Conservation (phyloP, 208 protist species). For the Leishmania martiniquensis region DNA sequence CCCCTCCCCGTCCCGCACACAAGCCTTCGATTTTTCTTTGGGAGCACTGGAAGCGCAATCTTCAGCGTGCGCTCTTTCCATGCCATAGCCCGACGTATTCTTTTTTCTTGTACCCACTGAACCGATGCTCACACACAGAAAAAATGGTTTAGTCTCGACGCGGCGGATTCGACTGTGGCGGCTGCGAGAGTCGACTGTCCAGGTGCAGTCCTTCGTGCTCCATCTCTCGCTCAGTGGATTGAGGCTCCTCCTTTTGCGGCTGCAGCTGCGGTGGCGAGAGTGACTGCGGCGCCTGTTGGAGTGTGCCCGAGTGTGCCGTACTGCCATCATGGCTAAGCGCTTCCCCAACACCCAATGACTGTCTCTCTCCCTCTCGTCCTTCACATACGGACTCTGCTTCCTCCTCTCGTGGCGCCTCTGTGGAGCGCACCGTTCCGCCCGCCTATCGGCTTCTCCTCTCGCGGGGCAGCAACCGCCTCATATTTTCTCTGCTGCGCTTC, state of each 20-base stretch:
- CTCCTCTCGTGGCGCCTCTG: neutral
- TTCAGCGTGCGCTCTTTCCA: neutral
- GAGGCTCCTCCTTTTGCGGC: neutral
- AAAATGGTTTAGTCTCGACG: neutral
- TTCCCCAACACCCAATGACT: neutral
- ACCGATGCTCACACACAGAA: neutral
- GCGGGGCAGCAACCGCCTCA: neutral
- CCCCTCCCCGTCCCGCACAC: too few relatives aligned
- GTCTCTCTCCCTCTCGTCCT: neutral
- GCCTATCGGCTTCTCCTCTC: neutral
- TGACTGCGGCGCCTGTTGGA: neutral
- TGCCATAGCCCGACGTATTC: neutral
- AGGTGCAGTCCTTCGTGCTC: neutral
- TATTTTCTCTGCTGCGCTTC: neutral
- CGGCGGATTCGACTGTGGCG: neutral
- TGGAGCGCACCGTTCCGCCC: neutral
- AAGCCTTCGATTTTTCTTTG: neutral
- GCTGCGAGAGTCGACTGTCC: neutral
- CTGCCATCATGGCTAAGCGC: neutral
- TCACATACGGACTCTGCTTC: neutral
- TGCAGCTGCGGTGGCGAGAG: neutral
- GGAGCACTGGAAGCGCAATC: neutral
- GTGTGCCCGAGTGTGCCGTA: neutral
- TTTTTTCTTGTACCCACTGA: slow-evolving; percentile 4
- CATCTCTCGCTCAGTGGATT: neutral